Evolutionary conservation across 1,284 basidiomycete genomes (phyloP), one percentile per base, ranked within the genome.

Genomic region (Apiotrichum sp.): DNA sequence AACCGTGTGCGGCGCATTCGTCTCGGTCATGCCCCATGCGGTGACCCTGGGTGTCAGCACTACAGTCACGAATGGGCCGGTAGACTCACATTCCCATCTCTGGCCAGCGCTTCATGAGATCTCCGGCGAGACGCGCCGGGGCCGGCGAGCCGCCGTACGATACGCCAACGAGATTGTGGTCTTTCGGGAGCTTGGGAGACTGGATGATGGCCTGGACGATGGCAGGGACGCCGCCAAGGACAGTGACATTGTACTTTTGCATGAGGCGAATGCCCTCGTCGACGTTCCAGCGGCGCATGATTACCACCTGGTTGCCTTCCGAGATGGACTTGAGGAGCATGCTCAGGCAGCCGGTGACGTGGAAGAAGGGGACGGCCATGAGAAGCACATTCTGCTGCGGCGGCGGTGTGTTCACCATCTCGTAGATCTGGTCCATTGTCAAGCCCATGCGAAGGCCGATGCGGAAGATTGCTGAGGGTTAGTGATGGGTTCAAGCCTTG

Each of bases 1-100:
- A 0, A 63, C 61, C 45, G 65, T 68, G 32, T 70, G 66, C 55
- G 68, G 66, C 1, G 71, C 72, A 35, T 73, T 74, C 6, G 70
- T 73, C 62, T 74, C 72, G 2, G 70, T 72, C 65, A 74, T 59
- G 4, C 72, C 72, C 53, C 72, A 74, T 13, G 16, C 31, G 6
- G 42, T 9, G 5, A 35, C 33, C 29, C 22, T 36, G 40, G 6
- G 9, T 16, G 40, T 41, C 40, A 41, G 40, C 14, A 8, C 36
- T 14, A 16, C 9, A 16, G 9, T 41, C 40, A 6, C 40, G 9
- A 8, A 13, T 13, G 36, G 7, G 36, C 32, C 6, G 40, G n/a
- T 14, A 6, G 40, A 47, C 54, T 47, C 35, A 51, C 46, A 52
- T 35, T 8, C 29, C 29, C 1, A 47, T 63, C 38, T 67, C 67